A percentile compares a stretch with the other conserved stretches of the same genome.
Evolutionary conservation across 2,329 filamentous ascomycete species (phyloP).

Genomic region (Fusarium xylarioides): DNA sequence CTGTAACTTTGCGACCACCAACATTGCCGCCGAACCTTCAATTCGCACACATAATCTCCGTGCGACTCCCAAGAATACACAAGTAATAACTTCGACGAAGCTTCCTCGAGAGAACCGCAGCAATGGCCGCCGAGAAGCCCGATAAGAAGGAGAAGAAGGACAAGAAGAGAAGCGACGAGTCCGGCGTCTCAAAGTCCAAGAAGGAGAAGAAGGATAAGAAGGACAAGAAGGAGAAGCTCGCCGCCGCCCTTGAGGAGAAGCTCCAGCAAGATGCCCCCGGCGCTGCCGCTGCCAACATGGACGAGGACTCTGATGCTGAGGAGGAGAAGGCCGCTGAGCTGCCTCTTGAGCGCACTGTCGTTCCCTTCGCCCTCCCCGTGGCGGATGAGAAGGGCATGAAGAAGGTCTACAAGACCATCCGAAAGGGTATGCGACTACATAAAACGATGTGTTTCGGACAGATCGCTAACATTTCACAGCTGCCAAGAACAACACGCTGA

Average conservation of each 20-base stretch:
- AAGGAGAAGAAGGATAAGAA: conserved; percentile 74
- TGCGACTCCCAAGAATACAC: neutral
- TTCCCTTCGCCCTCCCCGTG: conserved; percentile 84
- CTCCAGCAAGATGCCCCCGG: conserved; percentile 64
- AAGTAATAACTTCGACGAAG: conserved; percentile 25
- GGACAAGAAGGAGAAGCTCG: conserved; percentile 78
- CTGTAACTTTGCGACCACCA: conserved; percentile 38
- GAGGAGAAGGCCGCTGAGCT: conserved; percentile 56
- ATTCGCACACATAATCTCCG: conserved; percentile 31
- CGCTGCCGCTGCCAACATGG: conserved; percentile 52
- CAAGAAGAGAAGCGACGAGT: conserved; percentile 66
- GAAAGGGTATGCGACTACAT: conserved; percentile 58
- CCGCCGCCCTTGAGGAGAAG: conserved; percentile 71
- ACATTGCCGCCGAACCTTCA: conserved; percentile 30
- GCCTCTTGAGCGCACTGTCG: conserved; percentile 66
- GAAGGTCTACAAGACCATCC: conserved; percentile 67
- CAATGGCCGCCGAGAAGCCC: conserved; percentile 59
- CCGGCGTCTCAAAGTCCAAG: conserved; percentile 63
- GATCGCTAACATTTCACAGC: conserved; percentile 63
- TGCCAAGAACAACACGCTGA: conserved; percentile 93
- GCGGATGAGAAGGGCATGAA: conserved; percentile 80
- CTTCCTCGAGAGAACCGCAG: conserved; percentile 33
- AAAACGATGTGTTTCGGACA: neutral
- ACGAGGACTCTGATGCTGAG: conserved; percentile 57
- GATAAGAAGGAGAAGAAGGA: conserved; percentile 67